These are phyloP conservation scores for Aspergillus phoenicis DNA, from an alignment of 2,329 filamentous ascomycete genomes.

Conservation along the genomic window DNA sequence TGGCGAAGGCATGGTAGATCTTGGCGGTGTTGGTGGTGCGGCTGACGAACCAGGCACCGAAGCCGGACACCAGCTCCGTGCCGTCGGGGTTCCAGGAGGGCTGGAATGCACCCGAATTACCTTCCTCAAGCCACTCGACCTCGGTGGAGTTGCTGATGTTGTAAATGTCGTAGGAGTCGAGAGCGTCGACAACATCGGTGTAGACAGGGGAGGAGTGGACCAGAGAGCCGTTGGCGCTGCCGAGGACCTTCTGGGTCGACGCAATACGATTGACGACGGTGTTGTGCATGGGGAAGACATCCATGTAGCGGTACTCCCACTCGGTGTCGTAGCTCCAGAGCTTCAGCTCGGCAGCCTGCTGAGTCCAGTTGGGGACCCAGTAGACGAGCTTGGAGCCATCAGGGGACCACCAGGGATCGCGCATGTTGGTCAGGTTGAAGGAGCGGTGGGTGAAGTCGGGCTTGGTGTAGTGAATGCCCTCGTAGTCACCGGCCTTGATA, in stretches of 20 bases:
- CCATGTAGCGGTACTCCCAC: constrained; percentile 49
- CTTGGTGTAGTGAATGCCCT: constrained; percentile 5
- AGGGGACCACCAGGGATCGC: constrained; percentile 37
- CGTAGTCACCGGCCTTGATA: constrained; percentile 7
- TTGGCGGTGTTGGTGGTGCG: constrained; percentile 25
- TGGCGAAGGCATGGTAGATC: constrained; percentile 1
- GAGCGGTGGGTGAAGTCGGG: constrained; percentile 1
- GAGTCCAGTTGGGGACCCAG: constrained; percentile 26
- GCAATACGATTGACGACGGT: constrained; percentile 31
- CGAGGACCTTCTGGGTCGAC: constrained; percentile 46
- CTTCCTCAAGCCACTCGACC: not conserved
- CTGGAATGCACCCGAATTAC: constrained; percentile 24
- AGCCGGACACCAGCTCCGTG: constrained; percentile 42
- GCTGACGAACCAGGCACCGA: constrained; percentile 45
- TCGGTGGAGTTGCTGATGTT: constrained; percentile 1
- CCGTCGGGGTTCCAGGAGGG: constrained; percentile 45
- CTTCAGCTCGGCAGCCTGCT: constrained; percentile 30
- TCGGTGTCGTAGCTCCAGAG: constrained; percentile 45
- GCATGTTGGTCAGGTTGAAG: constrained; percentile 6
- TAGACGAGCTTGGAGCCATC: constrained; percentile 33
- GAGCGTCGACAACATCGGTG: constrained; percentile 25
- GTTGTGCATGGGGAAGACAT: constrained; percentile 44
- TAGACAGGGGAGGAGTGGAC: constrained; percentile 29
- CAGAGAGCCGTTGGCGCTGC: constrained; percentile 39
- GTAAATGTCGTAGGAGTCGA: constrained; percentile 6